A percentile compares a stretch with the other conserved stretches of the same genome.
Evolutionary conservation across 257 asterid genomes (phyloP).

Genomic region (Nicotiana tomentosiformis): DNA sequence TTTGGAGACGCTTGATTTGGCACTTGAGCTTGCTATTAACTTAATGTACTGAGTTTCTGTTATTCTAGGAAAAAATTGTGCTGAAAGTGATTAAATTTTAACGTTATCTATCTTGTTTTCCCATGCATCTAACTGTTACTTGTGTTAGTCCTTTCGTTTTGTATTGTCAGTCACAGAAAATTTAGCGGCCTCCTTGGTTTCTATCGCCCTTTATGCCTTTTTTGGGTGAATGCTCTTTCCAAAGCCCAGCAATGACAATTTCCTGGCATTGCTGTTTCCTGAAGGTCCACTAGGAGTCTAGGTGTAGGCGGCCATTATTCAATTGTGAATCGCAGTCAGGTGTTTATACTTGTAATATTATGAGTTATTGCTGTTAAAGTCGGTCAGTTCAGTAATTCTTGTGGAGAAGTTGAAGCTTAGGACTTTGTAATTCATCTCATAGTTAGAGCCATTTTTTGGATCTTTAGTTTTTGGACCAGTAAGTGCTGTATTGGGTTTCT

Average conservation of each 20-base stretch:
- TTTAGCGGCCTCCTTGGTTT: not conserved
- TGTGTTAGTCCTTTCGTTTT: not conserved
- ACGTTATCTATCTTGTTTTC: too few relatives aligned
- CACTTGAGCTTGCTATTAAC: not conserved
- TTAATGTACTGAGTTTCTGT: not conserved
- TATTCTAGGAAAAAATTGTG: not conserved
- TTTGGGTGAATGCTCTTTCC: not conserved
- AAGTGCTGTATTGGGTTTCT: not conserved
- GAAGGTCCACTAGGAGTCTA: not conserved
- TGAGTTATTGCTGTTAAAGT: not conserved
- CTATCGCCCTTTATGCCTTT: not conserved
- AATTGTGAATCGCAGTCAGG: not conserved
- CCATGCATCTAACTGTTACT: not conserved
- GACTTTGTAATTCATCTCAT: not conserved
- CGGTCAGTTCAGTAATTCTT: not conserved
- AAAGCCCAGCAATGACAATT: not conserved
- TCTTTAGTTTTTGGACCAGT: not conserved
- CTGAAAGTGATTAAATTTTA: not conserved
- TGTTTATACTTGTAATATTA: not conserved
- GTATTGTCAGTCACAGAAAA: not conserved
- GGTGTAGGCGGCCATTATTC: not conserved
- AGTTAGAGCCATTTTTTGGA: not conserved
- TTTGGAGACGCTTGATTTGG: not conserved
- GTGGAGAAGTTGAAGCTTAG: not conserved
- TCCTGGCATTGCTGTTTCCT: not conserved